Percentiles rank a stretch among this genome's conserved stretches.
phyloP scores from a whole-genome alignment of 2,329 filamentous ascomycete species.

The Ophiocordyceps sinensis region DNA sequence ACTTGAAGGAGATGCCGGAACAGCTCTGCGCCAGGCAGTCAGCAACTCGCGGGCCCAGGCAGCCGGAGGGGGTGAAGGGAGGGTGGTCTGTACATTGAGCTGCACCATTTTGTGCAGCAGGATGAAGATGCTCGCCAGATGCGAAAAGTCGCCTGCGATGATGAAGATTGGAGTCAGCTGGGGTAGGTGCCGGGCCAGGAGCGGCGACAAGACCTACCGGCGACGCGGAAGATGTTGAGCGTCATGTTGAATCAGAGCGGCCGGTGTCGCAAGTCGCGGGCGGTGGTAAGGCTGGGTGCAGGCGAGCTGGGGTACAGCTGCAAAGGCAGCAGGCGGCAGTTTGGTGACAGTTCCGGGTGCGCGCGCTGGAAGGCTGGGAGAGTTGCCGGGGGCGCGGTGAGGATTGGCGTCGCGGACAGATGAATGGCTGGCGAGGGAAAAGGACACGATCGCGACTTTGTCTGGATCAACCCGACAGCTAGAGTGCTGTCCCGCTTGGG shows the following conservation, averaged over 20 bases:
- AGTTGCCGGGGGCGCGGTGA: not conserved
- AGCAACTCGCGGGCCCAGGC: too few species aligned
- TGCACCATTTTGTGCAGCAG: conserved; percentile 93
- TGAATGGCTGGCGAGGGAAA: not conserved
- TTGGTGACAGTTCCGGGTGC: not conserved
- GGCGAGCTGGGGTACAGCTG: not conserved
- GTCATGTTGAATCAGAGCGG: conserved; percentile 19
- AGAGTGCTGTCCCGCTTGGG: not conserved
- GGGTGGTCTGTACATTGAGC: conserved; percentile 53
- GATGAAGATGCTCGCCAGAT: conserved; percentile 86
- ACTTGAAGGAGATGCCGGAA: conserved; percentile 96
- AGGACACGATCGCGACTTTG: conserved; percentile 5
- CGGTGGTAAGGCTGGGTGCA: not conserved
- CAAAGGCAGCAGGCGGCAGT: not conserved
- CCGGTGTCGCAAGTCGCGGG: not conserved
- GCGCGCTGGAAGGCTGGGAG: not conserved
- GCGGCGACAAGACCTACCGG: conserved; percentile 25
- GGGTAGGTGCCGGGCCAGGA: not conserved
- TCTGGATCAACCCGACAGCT: not conserved
- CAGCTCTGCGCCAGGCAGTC: conserved; percentile 55
- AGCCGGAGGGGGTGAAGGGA: not conserved
- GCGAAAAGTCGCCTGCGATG: conserved; percentile 73
- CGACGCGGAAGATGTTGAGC: conserved; percentile 44
- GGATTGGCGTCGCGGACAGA: not conserved
- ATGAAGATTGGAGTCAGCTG: conserved; percentile 8